These are phyloP conservation scores for Penicillium macrosclerotiorum DNA, from an alignment of 495 filamentous ascomycete genomes.

Conservation along the genomic window DNA sequence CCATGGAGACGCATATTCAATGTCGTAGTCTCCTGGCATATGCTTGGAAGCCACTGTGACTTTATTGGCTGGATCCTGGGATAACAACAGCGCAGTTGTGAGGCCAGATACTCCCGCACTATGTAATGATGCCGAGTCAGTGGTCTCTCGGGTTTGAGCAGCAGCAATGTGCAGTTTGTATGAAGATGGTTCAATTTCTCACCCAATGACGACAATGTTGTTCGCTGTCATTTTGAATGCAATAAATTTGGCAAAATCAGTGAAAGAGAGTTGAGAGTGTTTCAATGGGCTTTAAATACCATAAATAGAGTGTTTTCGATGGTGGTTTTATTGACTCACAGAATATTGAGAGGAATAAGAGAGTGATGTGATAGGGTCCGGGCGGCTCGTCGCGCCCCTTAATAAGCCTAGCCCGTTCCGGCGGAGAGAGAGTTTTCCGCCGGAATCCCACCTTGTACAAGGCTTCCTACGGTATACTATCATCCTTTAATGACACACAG, in stretches of 20 bases:
- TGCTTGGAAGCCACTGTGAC: slow-evolving; percentile 78
- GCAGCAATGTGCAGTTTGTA: not conserved
- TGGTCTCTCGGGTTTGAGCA: too few species aligned
- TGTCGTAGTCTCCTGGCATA: slow-evolving; percentile 58
- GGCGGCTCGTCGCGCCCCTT: too few species aligned
- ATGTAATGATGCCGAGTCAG: not conserved
- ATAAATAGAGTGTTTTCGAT: too few species aligned
- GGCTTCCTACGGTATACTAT: too few species aligned
- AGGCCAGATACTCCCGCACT: slow-evolving; percentile 88
- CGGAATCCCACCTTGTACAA: too few species aligned
- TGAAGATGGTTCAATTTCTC: not conserved
- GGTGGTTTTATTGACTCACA: too few species aligned
- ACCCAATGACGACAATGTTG: slow-evolving; percentile 3
- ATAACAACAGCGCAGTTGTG: slow-evolving; percentile 77
- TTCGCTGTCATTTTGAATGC: not conserved
- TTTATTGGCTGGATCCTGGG: slow-evolving; percentile 59
- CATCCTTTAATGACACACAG: too few species aligned
- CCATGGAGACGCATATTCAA: slow-evolving; percentile 90
- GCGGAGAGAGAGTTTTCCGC: not conserved
- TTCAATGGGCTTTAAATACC: too few species aligned
- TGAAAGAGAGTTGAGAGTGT: too few species aligned
- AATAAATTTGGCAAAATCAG: too few species aligned
- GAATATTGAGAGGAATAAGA: not conserved
- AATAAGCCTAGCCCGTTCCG: too few species aligned
- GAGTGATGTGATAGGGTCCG: not conserved